Percentiles rank a stretch among this genome's conserved stretches.
phyloP scores from a whole-genome alignment of 2,329 filamentous ascomycete genomes.

The Aureobasidium pullulans region DNA sequence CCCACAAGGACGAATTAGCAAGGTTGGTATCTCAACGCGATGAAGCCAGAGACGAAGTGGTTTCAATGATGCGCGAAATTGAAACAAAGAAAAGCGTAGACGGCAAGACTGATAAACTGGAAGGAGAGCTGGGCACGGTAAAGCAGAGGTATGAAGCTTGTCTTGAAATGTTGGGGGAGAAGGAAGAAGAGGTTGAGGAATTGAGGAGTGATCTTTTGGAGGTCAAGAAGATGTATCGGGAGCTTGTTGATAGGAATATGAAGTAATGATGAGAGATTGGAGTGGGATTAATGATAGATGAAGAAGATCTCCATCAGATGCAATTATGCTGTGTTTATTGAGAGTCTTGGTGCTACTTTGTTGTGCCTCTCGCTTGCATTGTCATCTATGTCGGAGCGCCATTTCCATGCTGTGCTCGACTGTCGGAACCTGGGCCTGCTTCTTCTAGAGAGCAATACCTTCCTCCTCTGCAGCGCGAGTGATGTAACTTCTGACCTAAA shows the following conservation, averaged over 20 bases:
- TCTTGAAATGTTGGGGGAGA: slow-evolving; percentile 90
- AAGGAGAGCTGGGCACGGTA: slow-evolving; percentile 60
- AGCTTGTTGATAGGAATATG: slow-evolving; percentile 60
- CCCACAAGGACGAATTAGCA: slow-evolving; percentile 75
- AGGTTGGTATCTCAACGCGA: slow-evolving; percentile 80
- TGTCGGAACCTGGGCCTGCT: not conserved
- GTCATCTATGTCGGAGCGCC: not conserved
- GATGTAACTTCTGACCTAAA: slow-evolving; percentile 55
- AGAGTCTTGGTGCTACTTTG: not conserved
- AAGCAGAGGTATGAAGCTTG: slow-evolving; percentile 80
- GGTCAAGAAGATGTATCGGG: slow-evolving; percentile 92
- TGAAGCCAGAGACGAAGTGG: slow-evolving; percentile 86
- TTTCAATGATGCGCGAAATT: slow-evolving; percentile 77
- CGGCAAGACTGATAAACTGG: slow-evolving; percentile 55
- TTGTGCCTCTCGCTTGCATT: not conserved
- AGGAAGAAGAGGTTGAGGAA: slow-evolving; percentile 92
- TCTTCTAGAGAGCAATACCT: slow-evolving; percentile 56
- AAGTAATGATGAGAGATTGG: not conserved
- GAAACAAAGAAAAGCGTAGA: slow-evolving; percentile 61
- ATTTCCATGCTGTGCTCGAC: not conserved
- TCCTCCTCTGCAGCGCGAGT: slow-evolving; percentile 72
- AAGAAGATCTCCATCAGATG: not conserved
- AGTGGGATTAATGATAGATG: not conserved
- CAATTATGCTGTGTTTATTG: not conserved
- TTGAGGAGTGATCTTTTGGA: slow-evolving; percentile 81